These are phyloP conservation scores for Kandelia obovata DNA, from an alignment of 345 rosid genomes.

Conservation along the genomic window DNA sequence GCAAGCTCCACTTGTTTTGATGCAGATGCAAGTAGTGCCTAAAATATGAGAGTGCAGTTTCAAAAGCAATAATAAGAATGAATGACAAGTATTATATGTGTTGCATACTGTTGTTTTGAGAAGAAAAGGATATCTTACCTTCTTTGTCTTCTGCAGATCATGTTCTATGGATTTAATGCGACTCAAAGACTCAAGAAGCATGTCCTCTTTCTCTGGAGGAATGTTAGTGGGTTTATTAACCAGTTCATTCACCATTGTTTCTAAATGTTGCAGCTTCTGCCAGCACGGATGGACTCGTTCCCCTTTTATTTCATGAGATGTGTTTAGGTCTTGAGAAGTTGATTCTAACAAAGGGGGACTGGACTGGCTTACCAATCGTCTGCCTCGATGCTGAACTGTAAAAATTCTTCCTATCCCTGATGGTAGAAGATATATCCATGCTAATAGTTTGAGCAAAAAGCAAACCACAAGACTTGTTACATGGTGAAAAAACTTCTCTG, in stretches of 20 bases:
- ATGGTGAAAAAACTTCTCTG: constrained; percentile 31
- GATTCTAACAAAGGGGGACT: constrained; percentile 34
- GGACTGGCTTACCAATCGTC: constrained; percentile 38
- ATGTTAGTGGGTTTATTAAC: constrained; percentile 56
- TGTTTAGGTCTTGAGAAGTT: constrained; percentile 29
- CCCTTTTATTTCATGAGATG: constrained; percentile 39
- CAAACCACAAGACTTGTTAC: constrained; percentile 31
- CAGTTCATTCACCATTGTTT: constrained; percentile 64
- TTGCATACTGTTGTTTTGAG: not conserved
- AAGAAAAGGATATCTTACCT: constrained; percentile 37
- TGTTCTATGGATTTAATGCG: constrained; percentile 79
- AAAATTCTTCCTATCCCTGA: constrained; percentile 43
- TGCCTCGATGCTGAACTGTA: constrained; percentile 22
- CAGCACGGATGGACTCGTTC: constrained; percentile 65
- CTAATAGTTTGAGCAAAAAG: constrained; percentile 48
- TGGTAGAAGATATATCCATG: constrained; percentile 43
- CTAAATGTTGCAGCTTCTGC: constrained; percentile 78
- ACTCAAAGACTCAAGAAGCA: constrained; percentile 71
- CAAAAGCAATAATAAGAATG: not conserved
- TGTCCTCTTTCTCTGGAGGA: constrained; percentile 87
- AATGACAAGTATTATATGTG: not conserved
- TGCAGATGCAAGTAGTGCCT: constrained; percentile 86
- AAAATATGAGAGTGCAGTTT: constrained; percentile 18
- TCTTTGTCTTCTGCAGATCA: constrained; percentile 87
- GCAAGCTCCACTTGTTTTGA: constrained; percentile 93